A percentile compares a stretch with the other conserved stretches of the same genome.
These are phyloP conservation scores for Ophiostoma fasciatum DNA, from an alignment of 2,329 filamentous ascomycete genomes.

Conservation along the genomic window DNA sequence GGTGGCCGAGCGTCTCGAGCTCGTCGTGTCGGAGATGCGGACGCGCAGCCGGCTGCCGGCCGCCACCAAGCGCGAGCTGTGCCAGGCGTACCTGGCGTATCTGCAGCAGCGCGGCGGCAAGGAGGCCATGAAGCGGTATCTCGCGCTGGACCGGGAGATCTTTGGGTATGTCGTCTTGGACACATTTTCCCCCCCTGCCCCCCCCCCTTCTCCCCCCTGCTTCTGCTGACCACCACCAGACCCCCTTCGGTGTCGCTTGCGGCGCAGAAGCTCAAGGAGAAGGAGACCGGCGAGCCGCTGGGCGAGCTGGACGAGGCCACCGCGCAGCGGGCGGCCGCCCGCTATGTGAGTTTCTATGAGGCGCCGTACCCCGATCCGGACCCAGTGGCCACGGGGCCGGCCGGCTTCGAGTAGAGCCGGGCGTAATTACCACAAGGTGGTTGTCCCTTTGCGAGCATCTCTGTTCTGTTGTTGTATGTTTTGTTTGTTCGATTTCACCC, in stretches of 20 bases:
- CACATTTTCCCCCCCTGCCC: background rate
- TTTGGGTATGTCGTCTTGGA: constrained; percentile 56
- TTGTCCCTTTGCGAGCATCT: too few relatives aligned
- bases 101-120: constrained; percentile 70
- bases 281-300: constrained; percentile 29
- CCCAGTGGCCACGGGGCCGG: constrained; percentile 31
- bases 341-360: constrained; percentile 38
- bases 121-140: constrained; percentile 73
- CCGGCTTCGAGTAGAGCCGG: constrained; percentile 36
- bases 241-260: constrained; percentile 30
- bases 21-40: constrained; percentile 62
- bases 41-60: constrained; percentile 55
- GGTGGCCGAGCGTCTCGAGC: constrained; percentile 61
- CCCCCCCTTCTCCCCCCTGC: background rate
- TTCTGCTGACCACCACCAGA: constrained; percentile 17
- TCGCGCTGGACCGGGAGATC: constrained; percentile 69
- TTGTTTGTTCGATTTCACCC: too few relatives aligned
- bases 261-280: constrained; percentile 21
- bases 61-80: constrained; percentile 57
- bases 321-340: constrained; percentile 34
- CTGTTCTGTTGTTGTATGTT: too few relatives aligned
- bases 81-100: constrained; percentile 66
- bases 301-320: constrained; percentile 36
- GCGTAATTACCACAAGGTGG: too few relatives aligned
- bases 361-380: constrained; percentile 29